These are phyloP conservation scores for Gardenia jasminoides DNA, from an alignment of 257 asterid species.

Conservation along the genomic window DNA sequence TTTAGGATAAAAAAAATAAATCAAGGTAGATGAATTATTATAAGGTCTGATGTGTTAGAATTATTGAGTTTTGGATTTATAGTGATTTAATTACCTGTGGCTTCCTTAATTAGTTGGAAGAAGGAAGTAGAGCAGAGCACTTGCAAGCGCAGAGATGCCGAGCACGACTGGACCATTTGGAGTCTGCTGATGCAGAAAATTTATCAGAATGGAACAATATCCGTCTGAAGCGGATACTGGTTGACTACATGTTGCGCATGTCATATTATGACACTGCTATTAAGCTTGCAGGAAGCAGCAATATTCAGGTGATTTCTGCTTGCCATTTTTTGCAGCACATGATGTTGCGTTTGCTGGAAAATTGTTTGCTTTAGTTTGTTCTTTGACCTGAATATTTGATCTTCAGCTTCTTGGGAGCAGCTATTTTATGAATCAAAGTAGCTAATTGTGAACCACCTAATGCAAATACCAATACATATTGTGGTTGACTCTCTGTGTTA, in stretches of 20 bases:
- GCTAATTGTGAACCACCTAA: background rate
- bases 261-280: conserved; percentile 86
- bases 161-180: conserved; percentile 81
- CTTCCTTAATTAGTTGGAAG: conserved; percentile 72
- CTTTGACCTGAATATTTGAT: background rate
- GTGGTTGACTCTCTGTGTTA: background rate
- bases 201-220: conserved; percentile 62
- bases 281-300: conserved; percentile 83
- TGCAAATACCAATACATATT: background rate
- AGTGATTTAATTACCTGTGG: conserved; percentile 7
- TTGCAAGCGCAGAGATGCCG: conserved; percentile 94
- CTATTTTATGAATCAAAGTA: background rate
- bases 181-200: conserved; percentile 71
- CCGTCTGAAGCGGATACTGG: conserved; percentile 84
- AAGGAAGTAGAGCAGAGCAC: conserved; percentile 71
- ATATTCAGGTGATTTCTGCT: conserved; percentile 58
- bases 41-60: background rate
- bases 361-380: background rate
- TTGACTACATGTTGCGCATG: conserved; percentile 96
- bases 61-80: background rate
- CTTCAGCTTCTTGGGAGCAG: background rate
- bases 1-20: background rate
- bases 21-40: background rate
- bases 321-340: background rate
- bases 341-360: background rate